phyloP scores from a whole-genome alignment of 1,284 basidiomycete species.

The Naganishia sp. region DNA sequence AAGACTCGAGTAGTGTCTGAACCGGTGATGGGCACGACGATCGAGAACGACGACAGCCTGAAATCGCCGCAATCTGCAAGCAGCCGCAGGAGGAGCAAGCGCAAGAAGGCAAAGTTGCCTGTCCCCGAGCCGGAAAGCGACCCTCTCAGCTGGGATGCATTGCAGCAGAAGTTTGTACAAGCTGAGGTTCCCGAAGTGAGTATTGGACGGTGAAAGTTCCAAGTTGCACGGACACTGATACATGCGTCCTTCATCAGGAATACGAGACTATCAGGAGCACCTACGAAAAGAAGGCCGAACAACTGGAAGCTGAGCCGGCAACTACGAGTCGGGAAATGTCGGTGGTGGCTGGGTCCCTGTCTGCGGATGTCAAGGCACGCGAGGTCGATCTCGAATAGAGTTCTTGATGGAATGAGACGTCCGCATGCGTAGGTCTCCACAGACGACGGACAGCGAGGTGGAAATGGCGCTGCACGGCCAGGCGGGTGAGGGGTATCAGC shows the following conservation, averaged over 20 bases:
- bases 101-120: conserved; percentile 27
- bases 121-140: conserved; percentile 23
- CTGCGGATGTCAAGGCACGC: too few relatives aligned
- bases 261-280: conserved; percentile 21
- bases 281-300: conserved; percentile 19
- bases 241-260: not conserved
- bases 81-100: conserved; percentile 24
- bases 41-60: not conserved
- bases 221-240: not conserved
- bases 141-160: conserved; percentile 23
- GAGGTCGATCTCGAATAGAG: too few relatives aligned
- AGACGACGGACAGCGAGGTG: too few relatives aligned
- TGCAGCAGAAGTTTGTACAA: conserved; percentile 23
- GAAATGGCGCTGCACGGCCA: too few relatives aligned
- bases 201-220: not conserved
- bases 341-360: too few relatives aligned
- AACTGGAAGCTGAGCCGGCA: conserved; percentile 5
- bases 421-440: too few relatives aligned
- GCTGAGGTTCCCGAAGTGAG: conserved; percentile 14
- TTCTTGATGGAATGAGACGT: too few relatives aligned
- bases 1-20: conserved; percentile 23
- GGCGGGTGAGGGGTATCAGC: too few relatives aligned
- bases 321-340: too few relatives aligned
- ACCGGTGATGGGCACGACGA: not conserved
- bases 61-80: conserved; percentile 12